Evolutionary conservation across 1,139 yeast genomes (phyloP).

Genomic region (Nakaseomyces bracarensis): DNA sequence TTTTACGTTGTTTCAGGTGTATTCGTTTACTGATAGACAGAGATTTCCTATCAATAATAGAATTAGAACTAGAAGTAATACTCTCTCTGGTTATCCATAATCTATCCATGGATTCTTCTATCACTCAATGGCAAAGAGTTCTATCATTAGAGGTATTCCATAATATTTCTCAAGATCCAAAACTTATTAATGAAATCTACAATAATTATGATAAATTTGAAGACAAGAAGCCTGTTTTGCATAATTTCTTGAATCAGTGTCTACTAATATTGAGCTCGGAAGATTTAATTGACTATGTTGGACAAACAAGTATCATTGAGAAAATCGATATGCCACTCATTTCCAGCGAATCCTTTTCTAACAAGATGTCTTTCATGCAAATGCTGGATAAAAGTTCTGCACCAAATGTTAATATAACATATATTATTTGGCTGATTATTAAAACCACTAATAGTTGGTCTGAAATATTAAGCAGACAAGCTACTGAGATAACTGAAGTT

Average conservation of each 20-base stretch:
- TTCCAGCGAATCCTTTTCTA: slow-evolving; percentile 33
- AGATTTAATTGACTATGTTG: slow-evolving; percentile 35
- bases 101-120: slow-evolving; percentile 41
- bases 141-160: slow-evolving; percentile 65
- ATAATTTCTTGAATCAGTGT: slow-evolving; percentile 48
- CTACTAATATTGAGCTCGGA: slow-evolving; percentile 29
- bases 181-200: slow-evolving; percentile 45
- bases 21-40: slow-evolving; percentile 51
- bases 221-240: slow-evolving; percentile 54
- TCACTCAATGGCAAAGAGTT: slow-evolving; percentile 62
- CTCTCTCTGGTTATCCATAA: slow-evolving; percentile 65
- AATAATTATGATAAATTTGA: slow-evolving; percentile 51
- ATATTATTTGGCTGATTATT: slow-evolving; percentile 52
- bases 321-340: slow-evolving; percentile 27
- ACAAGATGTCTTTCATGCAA: slow-evolving; percentile 57
- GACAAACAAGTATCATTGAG: slow-evolving; percentile 29
- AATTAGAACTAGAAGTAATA: slow-evolving; percentile 73
- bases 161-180: slow-evolving; percentile 50
- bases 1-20: slow-evolving; percentile 67
- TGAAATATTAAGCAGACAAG: slow-evolving; percentile 60
- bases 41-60: slow-evolving; percentile 49
- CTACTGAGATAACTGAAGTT: slow-evolving; percentile 27
- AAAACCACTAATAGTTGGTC: slow-evolving; percentile 48
- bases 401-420: slow-evolving; percentile 52
- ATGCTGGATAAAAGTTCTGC: slow-evolving; percentile 72